Base-by-base conservation (phyloP, 73 alveolate species). In the Uronychia binucleata region DNA sequence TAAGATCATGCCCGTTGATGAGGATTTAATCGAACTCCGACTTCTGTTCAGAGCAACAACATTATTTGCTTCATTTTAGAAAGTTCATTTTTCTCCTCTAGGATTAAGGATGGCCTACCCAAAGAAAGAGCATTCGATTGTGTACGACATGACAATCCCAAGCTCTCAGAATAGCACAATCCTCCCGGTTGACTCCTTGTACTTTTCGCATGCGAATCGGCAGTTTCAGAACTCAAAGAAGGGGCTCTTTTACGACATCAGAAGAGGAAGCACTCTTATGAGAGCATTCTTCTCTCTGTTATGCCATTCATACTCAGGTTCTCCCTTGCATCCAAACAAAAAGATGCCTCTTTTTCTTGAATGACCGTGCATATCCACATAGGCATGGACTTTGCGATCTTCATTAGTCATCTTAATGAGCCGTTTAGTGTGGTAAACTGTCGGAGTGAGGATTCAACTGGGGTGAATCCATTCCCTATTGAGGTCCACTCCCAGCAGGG, bases 401-500 rank as follows among this genome's bases (percentile, higher is more conserved):
- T 88, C 74, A 46, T 93, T 85, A 89, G 90, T 84, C 79, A 84
- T 78, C 35, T 88, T 82, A 27, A 93, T 91, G 87, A 93, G 85
- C 83, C 90, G 88, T 60, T 93, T 93, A 27, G 97, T 85, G 77
- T 87, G 86, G 86, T 82, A 93, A 34, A 93, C 67, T 67, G 93
- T 94, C 30, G 97, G 97, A 93, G 89, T 95, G 29, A 93, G 82
- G 78, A 93, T 87, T 82, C 80, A 90, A 87, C 89, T 93, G 0
- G 97, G 97, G 32, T 90, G 76, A 35, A 75, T 76, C 97, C 97
- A 93, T 80, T 92, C 85, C 81, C 97, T 84, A 79, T 93, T 93
- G 33, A 93, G 78, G 79, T 93, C 97, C 58, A 93, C 93, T 58
- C 97, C 97, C 0, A 94, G 93, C 57, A 93, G 83, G 57, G 96